Conservation (phyloP, 2,329 filamentous ascomycete species). For the Whalleya microplaca region DNA sequence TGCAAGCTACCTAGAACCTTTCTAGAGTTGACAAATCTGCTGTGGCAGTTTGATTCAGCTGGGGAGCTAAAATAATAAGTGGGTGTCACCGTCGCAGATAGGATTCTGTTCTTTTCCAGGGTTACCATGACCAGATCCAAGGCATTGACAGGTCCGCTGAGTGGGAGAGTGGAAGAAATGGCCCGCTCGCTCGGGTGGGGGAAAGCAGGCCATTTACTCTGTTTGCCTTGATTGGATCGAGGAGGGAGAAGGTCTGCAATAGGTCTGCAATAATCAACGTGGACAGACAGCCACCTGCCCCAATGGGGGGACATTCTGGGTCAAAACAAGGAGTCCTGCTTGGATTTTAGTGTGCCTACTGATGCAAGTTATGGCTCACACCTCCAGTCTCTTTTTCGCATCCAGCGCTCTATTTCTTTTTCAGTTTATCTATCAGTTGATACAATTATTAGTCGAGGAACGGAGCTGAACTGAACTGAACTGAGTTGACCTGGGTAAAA, state of each 20-base stretch:
- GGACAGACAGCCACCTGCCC: conserved; percentile 17
- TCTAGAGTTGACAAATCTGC: background rate
- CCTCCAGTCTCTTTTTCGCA: background rate
- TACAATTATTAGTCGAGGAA: too few species aligned
- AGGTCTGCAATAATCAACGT: conserved; percentile 23
- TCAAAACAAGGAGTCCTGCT: background rate
- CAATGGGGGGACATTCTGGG: background rate
- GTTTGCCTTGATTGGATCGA: conserved; percentile 16
- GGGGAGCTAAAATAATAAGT: conserved; percentile 13
- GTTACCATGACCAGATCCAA: conserved; percentile 15
- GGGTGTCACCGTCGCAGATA: conserved; percentile 25
- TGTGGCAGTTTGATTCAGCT: conserved; percentile 5
- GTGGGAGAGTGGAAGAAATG: conserved; percentile 22
- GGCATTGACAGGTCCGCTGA: conserved; percentile 1
- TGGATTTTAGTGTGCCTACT: background rate
- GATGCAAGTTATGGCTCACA: background rate
- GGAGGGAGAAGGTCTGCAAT: background rate
- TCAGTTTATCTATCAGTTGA: too few species aligned
- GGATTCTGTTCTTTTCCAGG: conserved; percentile 16
- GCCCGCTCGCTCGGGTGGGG: conserved; percentile 21
- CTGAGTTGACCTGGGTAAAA: too few species aligned
- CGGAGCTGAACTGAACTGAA: too few species aligned
- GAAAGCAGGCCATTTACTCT: conserved; percentile 18
- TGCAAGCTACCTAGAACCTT: too few species aligned
- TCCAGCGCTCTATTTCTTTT: background rate